Evolutionary conservation across 441 rosid species (phyloP), one percentile per base, ranked within the genome.

Genomic region (Erodium chrysanthum): DNA sequence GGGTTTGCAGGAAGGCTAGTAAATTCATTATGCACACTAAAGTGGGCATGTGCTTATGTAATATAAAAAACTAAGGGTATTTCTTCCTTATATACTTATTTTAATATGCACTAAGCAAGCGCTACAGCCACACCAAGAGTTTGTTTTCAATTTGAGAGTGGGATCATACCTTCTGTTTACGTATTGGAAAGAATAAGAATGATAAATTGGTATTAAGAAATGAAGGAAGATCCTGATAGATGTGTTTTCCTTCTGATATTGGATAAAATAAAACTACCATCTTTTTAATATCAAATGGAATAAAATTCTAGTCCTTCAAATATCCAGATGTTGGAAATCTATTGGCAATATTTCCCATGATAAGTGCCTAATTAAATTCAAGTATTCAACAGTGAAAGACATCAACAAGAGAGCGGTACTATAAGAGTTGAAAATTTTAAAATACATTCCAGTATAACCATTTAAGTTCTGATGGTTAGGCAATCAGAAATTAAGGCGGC

Each of bases 261-360:
- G n/a, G 20, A 23, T 56, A 20, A 58, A 22, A 23, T 56, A 20
- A 58, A 22, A 58, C 21, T 22, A 58, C n/a, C 63, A 58, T 58
- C 27, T 22, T 58, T 22, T 5, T 58, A 21, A 14, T 27, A 25
- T 12, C 18, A 7, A 12, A 59, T 23, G n/a, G n/a, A n/a, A n/a
- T n/a, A n/a, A n/a, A n/a, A n/a, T n/a, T n/a, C n/a, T n/a, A n/a
- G n/a, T n/a, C n/a, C n/a, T n/a, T n/a, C 64, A 35, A 29, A n/a
- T 29, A 29, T 62, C 37, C 65, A 62, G 35, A 62, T 62, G n/a
- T 62, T 29, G 42, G 65, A 27, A 20, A 7, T 54, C 31, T 29
- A n/a, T 61, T 61, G 29, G 11, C 20, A 61, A 61, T 61, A 27
- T 61, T n/a, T 61, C 65, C 15, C 64, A 60, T 60, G 64, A 60